A percentile compares a stretch with the other conserved stretches of the same genome.
These are phyloP conservation scores for Waltergamsia citrina DNA, from an alignment of 2,329 filamentous ascomycete genomes.

Conservation along the genomic window DNA sequence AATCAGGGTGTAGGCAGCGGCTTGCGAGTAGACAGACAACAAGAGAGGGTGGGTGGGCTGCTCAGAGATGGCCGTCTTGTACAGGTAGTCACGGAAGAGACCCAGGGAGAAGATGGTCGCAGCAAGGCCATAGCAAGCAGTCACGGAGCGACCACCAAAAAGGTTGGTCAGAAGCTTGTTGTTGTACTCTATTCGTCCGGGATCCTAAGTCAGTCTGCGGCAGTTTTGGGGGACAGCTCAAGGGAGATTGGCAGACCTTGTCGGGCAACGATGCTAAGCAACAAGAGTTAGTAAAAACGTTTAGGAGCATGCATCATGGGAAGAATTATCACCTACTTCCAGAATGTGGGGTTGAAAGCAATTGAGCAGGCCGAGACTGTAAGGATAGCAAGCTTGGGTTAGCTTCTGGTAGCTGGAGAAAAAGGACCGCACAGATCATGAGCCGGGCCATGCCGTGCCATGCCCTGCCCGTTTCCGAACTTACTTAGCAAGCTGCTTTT, in stretches of 20 bases:
- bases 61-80: constrained; percentile 71
- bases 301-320: background rate
- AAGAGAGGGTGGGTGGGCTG: constrained; percentile 70
- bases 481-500: constrained; percentile 59
- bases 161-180: constrained; percentile 82
- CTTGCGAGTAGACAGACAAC: constrained; percentile 46
- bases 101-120: constrained; percentile 85
- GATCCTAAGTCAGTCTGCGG: background rate
- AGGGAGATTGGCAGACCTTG: constrained; percentile 55
- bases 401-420: background rate
- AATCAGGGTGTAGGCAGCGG: constrained; percentile 63
- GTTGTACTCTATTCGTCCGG: constrained; percentile 63
- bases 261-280: constrained; percentile 67
- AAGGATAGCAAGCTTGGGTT: constrained; percentile 7
- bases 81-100: constrained; percentile 78
- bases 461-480: too few species aligned
- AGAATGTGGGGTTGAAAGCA: constrained; percentile 96
- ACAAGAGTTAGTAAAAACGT: constrained; percentile 17
- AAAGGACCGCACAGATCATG: too few species aligned
- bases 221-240: background rate
- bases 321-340: constrained; percentile 70
- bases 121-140: constrained; percentile 85
- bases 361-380: constrained; percentile 74
- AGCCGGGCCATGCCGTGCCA: too few species aligned
- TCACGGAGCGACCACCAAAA: constrained; percentile 66